Base-by-base conservation (phyloP, 768 basidiomycete species). In the Hericium erinaceus region DNA sequence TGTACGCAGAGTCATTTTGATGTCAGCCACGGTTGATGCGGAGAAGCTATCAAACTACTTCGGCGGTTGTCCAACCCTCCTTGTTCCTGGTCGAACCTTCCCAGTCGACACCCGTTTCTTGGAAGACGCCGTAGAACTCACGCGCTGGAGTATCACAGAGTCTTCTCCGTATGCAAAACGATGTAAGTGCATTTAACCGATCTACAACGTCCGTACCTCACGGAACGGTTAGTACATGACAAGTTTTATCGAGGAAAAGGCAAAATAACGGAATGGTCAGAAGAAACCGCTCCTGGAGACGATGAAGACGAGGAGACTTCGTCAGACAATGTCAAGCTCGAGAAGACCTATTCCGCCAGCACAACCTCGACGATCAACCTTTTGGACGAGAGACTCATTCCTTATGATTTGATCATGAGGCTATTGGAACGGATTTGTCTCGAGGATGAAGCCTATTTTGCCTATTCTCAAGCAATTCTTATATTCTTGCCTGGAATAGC, bases 21-120 rank as follows among this genome's bases (percentile, higher is more conserved):
- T 99, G 95, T 95, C 93, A 37, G 95, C 97, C 1, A 99, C 97
- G 0, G 77, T 97, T 24, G 93, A 99, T 63, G 85, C 92, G 1
- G 85, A 90, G 56, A 94, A 94, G 74, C 83, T 98, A 41, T 89
- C 94, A 11, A 73, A 70, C 13, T 98, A 87, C 69, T 97, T 98
- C 67, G 90, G 86, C n/a, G 82, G 82, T 49, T 87, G 87, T 62
- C 92, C 92, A 0, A 81, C 84, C 16, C 75, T 98, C 12, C 83
- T 86, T 58, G 89, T 99, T 28, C 95, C 95, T 16, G 97, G 95
- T 3, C 82, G 95, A 16, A 98, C 94, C 1, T 98, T 91, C 72
- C 95, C 95, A 37, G 95, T 98, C 5, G 84, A 89, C 54, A 76
- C 87, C 18, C 77, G 79, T 48, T 98, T 83, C 68, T 75, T 98